phyloP scores from a whole-genome alignment of 352 stramenopile genomes.

The Globisporangium emineosum region DNA sequence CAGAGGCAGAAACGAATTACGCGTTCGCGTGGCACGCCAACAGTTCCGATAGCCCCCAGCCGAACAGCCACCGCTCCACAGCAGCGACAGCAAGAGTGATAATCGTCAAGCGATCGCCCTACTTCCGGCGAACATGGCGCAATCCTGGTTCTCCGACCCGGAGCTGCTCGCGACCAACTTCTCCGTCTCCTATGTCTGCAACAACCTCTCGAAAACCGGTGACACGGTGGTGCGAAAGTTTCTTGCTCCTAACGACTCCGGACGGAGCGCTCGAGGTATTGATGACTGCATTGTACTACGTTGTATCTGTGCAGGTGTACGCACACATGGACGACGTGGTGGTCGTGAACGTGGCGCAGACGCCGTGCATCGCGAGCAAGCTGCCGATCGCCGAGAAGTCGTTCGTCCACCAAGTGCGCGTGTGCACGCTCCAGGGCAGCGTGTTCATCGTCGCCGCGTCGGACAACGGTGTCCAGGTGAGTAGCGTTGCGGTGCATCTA shows the following conservation, averaged over 20 bases:
- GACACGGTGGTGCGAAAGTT: conserved; percentile 45
- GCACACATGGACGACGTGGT: conserved; percentile 45
- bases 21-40: too few species aligned
- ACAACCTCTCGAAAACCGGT: conserved; percentile 48
- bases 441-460: conserved; percentile 63
- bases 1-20: not conserved
- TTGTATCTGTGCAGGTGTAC: conserved; percentile 31
- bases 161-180: conserved; percentile 40
- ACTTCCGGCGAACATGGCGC: conserved; percentile 22
- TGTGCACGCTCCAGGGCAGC: conserved; percentile 43
- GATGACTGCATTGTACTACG: too few species aligned
- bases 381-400: conserved; percentile 47
- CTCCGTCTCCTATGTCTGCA: conserved; percentile 51
- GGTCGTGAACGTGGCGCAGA: conserved; percentile 39
- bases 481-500: not conserved
- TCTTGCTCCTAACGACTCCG: too few species aligned
- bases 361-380: conserved; percentile 36
- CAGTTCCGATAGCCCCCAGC: not conserved
- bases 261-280: too few species aligned
- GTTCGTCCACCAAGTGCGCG: conserved; percentile 58
- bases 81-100: too few species aligned
- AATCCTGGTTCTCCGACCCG: conserved; percentile 45
- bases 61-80: not conserved
- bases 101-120: not conserved
- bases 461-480: conserved; percentile 54